Base-by-base conservation (phyloP, 441 rosid species). In the Croton setiger region DNA sequence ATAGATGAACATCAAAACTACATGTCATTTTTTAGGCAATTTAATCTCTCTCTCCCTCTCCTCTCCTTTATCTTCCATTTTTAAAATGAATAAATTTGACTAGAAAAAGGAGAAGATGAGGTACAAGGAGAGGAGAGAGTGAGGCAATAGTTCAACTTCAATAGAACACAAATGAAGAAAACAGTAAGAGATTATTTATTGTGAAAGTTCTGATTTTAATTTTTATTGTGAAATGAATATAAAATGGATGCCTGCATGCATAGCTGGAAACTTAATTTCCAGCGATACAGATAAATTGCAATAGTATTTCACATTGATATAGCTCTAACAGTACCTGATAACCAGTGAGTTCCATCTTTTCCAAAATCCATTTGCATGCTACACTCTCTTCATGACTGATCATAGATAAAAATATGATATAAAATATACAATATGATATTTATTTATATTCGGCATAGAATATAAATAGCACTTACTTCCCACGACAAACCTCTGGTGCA, bases 331-430 rank as follows among this genome's bases (percentile, higher is more conserved):
- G 15, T 83, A 93, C 98, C 93, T 89, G 92, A 81, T 84, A 85
- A 23, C 87, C 90, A 62, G 72, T 81, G 53, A 93, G 79, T 64
- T 84, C 87, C 75, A 79, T 63, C 77, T 85, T 91, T 72, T 89
- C 92, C 77, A 91, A 73, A 70, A 91, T 87, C 82, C 82, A 80
- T 79, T 85, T 86, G 87, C 96, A 91, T 35, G 90, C 96, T 55
- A 77, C 88, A 51, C 66, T 84, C 74, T 88, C 93, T 66, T 89
- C 96, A 67, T 78, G 79, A 75, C 97, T 88, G 82, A 33, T 31
- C 62, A 71, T 58, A 61, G 66, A 75, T 35, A 67, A 68, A 60
- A 67, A 66, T 55, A 70, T 53, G 61, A 67, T 27, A 27, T 27
- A 27, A 1, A 49, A 65, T 20, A 47, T 36, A 33, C 71, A 68